A percentile compares a stretch with the other conserved stretches of the same genome.
These are phyloP conservation scores for Claviceps arundinis DNA, from an alignment of 2,329 filamentous ascomycete genomes.

Conservation along the genomic window DNA sequence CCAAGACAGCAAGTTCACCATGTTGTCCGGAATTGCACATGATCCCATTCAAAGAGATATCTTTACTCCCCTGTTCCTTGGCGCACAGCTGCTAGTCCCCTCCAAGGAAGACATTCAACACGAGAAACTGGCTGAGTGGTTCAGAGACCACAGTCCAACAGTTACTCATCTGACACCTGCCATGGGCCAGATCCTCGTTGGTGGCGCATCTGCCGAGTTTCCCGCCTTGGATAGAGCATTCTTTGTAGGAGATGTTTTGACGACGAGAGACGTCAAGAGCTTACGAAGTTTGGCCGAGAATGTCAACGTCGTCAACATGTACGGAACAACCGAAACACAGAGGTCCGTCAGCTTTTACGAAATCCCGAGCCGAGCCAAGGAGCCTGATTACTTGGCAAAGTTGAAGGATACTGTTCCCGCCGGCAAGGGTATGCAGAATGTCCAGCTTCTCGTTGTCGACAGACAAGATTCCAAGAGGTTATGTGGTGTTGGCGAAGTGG, in stretches of 20 bases:
- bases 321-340: constrained; percentile 72
- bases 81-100: constrained; percentile 66
- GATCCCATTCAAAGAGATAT: constrained; percentile 60
- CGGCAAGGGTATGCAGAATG: constrained; percentile 75
- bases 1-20: constrained; percentile 61
- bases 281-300: constrained; percentile 68
- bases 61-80: constrained; percentile 80
- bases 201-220: constrained; percentile 65
- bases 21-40: constrained; percentile 75
- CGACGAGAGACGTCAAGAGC: constrained; percentile 65
- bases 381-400: constrained; percentile 37
- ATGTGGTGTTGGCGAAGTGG: constrained; percentile 68
- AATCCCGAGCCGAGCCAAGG: constrained; percentile 51
- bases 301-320: constrained; percentile 70
- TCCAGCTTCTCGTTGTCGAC: constrained; percentile 76
- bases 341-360: constrained; percentile 24
- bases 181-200: constrained; percentile 92
- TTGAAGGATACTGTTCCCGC: constrained; percentile 62
- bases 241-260: constrained; percentile 85
- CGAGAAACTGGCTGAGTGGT: constrained; percentile 78
- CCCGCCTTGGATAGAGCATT: constrained; percentile 66
- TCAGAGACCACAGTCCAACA: constrained; percentile 58
- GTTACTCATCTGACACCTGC: constrained; percentile 87
- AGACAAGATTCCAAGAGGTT: constrained; percentile 51
- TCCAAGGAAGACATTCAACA: constrained; percentile 74